Evolutionary conservation across 2,329 filamentous ascomycete genomes (phyloP).

Genomic region (Sporothrix brunneoviolacea): DNA sequence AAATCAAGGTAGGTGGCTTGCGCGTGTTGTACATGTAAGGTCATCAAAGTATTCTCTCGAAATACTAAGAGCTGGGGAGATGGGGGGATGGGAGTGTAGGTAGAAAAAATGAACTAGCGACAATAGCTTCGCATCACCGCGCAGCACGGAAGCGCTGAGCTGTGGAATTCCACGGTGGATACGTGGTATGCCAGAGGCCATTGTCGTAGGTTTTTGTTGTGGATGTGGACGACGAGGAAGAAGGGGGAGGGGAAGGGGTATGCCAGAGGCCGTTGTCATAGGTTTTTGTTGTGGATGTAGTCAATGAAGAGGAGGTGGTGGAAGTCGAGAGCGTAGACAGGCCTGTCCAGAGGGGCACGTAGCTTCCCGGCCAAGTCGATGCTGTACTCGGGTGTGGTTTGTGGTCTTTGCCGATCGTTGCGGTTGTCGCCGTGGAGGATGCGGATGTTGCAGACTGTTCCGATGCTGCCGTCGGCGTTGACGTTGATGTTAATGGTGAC

Average conservation of each 20-base stretch:
- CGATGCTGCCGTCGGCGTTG: too few species aligned
- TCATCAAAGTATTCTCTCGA: too few species aligned
- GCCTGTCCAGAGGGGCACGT: background rate
- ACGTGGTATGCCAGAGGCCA: constrained; percentile 40
- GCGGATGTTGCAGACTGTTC: background rate
- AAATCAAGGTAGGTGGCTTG: too few species aligned
- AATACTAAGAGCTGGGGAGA: too few species aligned
- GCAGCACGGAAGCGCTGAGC: constrained; percentile 15
- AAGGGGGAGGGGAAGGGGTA: background rate
- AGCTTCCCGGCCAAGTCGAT: background rate
- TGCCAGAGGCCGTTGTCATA: background rate
- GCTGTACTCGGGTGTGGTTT: background rate
- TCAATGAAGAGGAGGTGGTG: background rate
- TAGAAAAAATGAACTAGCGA: too few species aligned
- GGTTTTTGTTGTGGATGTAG: background rate
- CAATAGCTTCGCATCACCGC: background rate
- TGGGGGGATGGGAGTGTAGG: too few species aligned
- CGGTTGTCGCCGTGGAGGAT: background rate
- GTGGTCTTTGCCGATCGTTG: background rate
- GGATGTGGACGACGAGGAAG: background rate
- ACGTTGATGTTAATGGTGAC: background rate
- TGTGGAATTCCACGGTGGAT: constrained; percentile 39
- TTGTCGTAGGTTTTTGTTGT: constrained; percentile 30
- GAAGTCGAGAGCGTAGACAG: background rate
- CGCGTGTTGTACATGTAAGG: too few species aligned